Conservation (phyloP, 345 rosid genomes). For the Murraya paniculata region DNA sequence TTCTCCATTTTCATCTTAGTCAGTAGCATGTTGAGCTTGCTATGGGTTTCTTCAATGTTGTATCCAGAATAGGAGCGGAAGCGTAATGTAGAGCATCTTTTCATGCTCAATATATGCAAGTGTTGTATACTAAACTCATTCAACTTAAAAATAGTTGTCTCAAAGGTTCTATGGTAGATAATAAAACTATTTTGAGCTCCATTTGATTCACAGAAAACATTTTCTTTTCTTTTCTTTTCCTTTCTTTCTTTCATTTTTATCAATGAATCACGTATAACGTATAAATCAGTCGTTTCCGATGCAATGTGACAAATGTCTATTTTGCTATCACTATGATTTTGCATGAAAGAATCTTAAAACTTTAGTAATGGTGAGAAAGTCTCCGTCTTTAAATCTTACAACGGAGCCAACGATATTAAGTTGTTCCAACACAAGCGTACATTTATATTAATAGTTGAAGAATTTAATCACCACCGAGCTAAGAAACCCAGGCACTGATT, state of each 20-base stretch:
- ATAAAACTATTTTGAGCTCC: not conserved
- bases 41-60: not conserved
- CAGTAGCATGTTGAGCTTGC: not conserved
- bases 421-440: no score
- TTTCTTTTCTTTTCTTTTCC: not conserved
- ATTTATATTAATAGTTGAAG: no score
- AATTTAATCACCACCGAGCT: no score
- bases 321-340: not conserved
- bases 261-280: not conserved
- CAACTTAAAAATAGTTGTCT: not conserved
- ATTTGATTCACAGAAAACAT: not conserved
- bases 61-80: not conserved
- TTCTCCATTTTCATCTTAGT: constrained; percentile 35
- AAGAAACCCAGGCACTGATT: no score
- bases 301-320: not conserved
- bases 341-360: not conserved
- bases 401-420: no score
- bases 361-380: not conserved
- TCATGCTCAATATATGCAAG: not conserved
- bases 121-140: not conserved
- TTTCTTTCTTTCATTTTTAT: no score
- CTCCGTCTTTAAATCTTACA: no score
- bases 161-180: not conserved
- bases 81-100: not conserved
- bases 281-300: not conserved